phyloP scores from a whole-genome alignment of 2,329 filamentous ascomycete species.

The Sporothrix euskadiensis region DNA sequence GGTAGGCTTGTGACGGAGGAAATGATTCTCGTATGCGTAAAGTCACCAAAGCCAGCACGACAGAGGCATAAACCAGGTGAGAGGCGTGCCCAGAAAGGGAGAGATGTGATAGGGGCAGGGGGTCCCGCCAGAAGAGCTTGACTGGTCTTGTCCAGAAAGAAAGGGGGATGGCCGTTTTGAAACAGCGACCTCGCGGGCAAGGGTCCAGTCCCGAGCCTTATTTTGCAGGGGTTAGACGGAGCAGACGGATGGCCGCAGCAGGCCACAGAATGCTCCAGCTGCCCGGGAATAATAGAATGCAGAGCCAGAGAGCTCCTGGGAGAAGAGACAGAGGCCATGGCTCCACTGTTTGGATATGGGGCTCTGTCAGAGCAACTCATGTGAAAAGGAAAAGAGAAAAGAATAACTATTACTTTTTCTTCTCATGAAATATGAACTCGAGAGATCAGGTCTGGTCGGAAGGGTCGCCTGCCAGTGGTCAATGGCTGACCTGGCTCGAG shows the following conservation, averaged over 20 bases:
- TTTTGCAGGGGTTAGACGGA: constrained; percentile 17
- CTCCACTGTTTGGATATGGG: background rate
- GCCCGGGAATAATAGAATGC: background rate
- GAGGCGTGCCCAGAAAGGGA: background rate
- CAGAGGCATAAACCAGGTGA: background rate
- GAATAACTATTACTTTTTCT: too few relatives aligned
- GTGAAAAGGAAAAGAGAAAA: background rate
- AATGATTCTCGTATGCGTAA: background rate
- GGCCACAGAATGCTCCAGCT: background rate
- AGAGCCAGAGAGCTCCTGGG: background rate
- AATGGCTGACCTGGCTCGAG: background rate
- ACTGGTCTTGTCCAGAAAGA: constrained; percentile 9
- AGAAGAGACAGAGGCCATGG: background rate
- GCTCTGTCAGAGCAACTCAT: background rate
- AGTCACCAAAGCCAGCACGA: background rate
- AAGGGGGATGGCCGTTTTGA: constrained; percentile 24
- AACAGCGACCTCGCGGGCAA: constrained; percentile 18
- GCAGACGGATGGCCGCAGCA: constrained; percentile 13
- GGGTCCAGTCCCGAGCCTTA: constrained; percentile 18
- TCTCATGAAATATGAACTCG: background rate
- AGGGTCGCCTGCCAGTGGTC: constrained; percentile 4
- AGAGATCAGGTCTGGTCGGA: background rate
- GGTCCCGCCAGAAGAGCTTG: constrained; percentile 23
- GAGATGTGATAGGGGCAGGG: constrained; percentile 15
- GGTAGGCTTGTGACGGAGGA: background rate